Conservation (phyloP, 2,329 filamentous ascomycete species). For the Tolypocladium tropicale region DNA sequence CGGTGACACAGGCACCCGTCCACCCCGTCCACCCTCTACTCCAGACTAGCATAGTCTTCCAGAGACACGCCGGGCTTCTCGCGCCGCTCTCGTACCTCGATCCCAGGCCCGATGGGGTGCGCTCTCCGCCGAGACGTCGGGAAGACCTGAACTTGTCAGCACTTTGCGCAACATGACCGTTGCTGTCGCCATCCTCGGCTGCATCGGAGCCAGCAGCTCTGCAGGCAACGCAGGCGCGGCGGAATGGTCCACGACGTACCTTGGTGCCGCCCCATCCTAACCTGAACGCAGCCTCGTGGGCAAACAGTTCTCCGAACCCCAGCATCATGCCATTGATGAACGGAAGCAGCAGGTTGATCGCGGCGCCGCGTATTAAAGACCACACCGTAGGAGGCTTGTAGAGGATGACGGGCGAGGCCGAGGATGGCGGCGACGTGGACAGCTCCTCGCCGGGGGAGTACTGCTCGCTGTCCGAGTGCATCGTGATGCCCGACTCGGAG, state of each 20-base stretch:
- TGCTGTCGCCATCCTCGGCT: neutral
- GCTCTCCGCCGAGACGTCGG: constrained; percentile 48
- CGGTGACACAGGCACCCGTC: neutral
- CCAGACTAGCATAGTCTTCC: constrained; percentile 57
- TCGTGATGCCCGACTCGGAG: constrained; percentile 64
- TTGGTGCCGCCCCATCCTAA: constrained; percentile 91
- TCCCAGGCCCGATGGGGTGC: constrained; percentile 66
- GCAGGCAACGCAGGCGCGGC: neutral
- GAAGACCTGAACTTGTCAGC: constrained; percentile 36
- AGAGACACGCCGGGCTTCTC: constrained; percentile 47
- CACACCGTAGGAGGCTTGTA: constrained; percentile 85
- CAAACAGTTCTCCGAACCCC: constrained; percentile 92
- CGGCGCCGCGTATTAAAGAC: constrained; percentile 75
- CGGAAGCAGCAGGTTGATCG: constrained; percentile 89
- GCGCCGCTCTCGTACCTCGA: constrained; percentile 66
- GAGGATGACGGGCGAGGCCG: constrained; percentile 62
- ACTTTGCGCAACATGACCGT: neutral
- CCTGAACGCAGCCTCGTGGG: constrained; percentile 88
- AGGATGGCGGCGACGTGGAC: constrained; percentile 50
- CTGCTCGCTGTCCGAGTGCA: constrained; percentile 74
- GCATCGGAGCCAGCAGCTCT: neutral
- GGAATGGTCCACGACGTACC: constrained; percentile 40
- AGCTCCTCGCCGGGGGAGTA: constrained; percentile 59
- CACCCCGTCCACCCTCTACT: constrained; percentile 28
- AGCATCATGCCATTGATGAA: constrained; percentile 98